Evolutionary conservation across 768 basidiomycete genomes (phyloP).

Genomic region (Galerina marginata): DNA sequence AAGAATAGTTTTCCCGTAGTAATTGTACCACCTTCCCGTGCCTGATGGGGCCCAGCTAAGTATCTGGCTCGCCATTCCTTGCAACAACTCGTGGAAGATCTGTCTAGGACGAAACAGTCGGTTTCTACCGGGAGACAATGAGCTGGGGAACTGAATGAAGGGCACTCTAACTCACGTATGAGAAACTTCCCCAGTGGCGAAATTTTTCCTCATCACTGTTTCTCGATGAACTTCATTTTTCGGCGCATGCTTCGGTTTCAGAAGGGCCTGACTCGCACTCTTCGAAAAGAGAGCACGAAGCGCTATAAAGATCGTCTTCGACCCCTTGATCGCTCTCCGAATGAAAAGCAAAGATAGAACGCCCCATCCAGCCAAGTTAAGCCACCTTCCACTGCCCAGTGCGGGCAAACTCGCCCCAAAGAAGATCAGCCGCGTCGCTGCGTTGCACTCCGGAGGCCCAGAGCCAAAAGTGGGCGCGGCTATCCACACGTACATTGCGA

Average conservation of each 20-base stretch:
- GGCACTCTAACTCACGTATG: conserved; percentile 11
- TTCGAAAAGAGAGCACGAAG: conserved; percentile 23
- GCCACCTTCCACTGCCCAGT: conserved; percentile 23
- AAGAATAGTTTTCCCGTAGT: conserved; percentile 27
- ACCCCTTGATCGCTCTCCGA: conserved; percentile 21
- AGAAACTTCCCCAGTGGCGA: conserved; percentile 20
- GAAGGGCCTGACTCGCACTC: conserved; percentile 22
- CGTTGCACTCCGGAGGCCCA: conserved; percentile 25
- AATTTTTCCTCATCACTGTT: conserved; percentile 18
- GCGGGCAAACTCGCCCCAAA: conserved; percentile 32
- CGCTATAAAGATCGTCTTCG: conserved; percentile 23
- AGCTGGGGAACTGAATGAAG: background rate
- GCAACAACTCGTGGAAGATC: conserved; percentile 30
- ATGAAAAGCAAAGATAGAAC: conserved; percentile 25
- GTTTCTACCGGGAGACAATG: conserved; percentile 10
- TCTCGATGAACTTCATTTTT: conserved; percentile 27
- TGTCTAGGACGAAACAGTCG: conserved; percentile 27
- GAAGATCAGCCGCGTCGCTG: conserved; percentile 28
- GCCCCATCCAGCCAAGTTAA: conserved; percentile 27
- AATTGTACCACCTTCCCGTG: conserved; percentile 24
- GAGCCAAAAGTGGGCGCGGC: conserved; percentile 28
- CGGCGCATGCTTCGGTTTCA: conserved; percentile 25
- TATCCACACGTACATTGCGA: conserved; percentile 33
- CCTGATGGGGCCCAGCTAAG: conserved; percentile 27
- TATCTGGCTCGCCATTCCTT: conserved; percentile 28